Evolutionary conservation across 106 monocot genomes (phyloP), one percentile per base, ranked within the genome.

Genomic region (Dioscorea zingiberensis): DNA sequence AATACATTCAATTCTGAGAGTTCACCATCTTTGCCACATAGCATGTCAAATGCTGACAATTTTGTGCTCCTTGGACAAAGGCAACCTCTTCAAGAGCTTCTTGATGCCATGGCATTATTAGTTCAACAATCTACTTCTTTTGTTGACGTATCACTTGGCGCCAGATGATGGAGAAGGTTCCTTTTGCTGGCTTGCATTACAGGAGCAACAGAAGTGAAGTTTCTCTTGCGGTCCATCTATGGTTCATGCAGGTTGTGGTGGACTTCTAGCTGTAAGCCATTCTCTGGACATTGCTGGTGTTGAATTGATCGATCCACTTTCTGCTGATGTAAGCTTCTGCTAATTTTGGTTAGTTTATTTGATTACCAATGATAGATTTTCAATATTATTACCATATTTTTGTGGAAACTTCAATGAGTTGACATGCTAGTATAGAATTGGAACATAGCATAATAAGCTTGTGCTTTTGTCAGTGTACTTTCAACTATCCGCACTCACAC

Each of bases 201-300:
- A 97, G 45, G 95, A 97, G 76, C 95, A 97, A 67, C 60, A 60
- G 47, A 78, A 85, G 57, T 83, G 95, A 30, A 85, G 83, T 23
- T 92, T 97, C 68, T 76, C 84, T 22, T 97, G 95, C 75, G 92
- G 87, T 59, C 95, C 95, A 54, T 83, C 85, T 61, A 73, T 80
- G 87, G 78, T 81, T 64, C 91, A 95, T 88, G 88, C 95, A 58
- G 95, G 95, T 28, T 95, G 95, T 81, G 91, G 95, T 74, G 95
- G 95, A 59, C 66, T 95, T 28, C 66, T 95, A 51, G 80, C 91
- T 58, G 69, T 69, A 24, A 83, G 91, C 53, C 95, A 97, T 76
- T 91, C 78, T 67, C 45, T 92, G 61, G 95, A 97, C 72, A 80
- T 91, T 80, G 95, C 91, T 85, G 95, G 95, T 23, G 68, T 88